Base-by-base conservation (phyloP, 805 yeast species). In the Kockiozyma suomiensis region DNA sequence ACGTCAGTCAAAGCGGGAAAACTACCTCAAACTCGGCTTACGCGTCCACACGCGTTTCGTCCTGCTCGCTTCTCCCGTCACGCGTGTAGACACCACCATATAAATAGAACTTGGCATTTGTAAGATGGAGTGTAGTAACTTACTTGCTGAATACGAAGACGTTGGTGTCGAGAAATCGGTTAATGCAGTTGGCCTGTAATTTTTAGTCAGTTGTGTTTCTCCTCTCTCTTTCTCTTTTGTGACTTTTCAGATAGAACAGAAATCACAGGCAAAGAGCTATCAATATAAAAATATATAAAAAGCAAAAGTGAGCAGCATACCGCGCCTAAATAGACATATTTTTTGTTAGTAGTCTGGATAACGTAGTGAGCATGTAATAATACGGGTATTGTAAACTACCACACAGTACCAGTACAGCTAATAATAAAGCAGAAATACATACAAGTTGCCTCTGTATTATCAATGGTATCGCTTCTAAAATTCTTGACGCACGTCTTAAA, bases 131-230 rank as follows among this genome's bases (percentile, higher is more conserved):
- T n/a, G n/a, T n/a, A n/a, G n/a, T n/a, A n/a, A n/a, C 73, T 61
- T 62, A 76, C 73, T 73, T 77, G 62, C 87, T 85, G 19, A 92
- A 96, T 52, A 92, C 86, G 75, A 85, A 83, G 72, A 88, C 86
- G 74, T 91, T 92, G 40, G 96, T 87, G 73, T 92, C 97, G 68
- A 92, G 79, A 73, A 88, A 92, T 66, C 96, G 77, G 75, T 88
- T 87, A 67, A 92, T 83, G 74, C 98, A 92, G 77, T 87, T 87
- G 79, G 76, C 71, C 92, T 76, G 26, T 13, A 46, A 49, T 26
- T 26, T 58, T 54, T 33, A n/a, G 42, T 35, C 21, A 25, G 47
- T 32, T 33, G 17, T 7, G 33, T 10, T 30, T 6, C 33, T 30
- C 10, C 33, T 7, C n/a, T 7, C 33, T 7, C 33, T 30, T 30